Conservation (phyloP, 2,329 filamentous ascomycete genomes). For the Stenocarpella maydis region DNA sequence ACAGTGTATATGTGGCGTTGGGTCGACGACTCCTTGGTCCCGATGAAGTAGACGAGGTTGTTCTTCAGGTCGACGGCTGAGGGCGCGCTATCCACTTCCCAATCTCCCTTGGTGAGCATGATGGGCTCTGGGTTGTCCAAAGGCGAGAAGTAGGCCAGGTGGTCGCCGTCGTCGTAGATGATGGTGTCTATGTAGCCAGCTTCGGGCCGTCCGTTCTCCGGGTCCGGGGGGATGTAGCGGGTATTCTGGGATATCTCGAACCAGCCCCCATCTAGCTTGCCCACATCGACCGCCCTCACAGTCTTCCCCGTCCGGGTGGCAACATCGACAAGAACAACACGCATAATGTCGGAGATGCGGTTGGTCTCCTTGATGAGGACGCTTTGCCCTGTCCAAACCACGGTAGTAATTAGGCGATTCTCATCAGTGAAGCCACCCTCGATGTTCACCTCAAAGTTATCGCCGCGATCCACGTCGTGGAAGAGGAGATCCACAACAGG, state of each 20-base stretch:
- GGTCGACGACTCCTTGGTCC: conserved; percentile 85
- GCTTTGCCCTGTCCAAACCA: conserved; percentile 87
- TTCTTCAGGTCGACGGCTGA: conserved; percentile 84
- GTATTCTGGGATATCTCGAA: conserved; percentile 92
- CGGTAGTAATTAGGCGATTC: conserved; percentile 89
- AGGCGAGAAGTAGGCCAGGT: conserved; percentile 92
- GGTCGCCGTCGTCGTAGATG: conserved; percentile 86
- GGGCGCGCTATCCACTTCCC: conserved; percentile 90
- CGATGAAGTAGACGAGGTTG: conserved; percentile 90
- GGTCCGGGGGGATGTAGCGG: conserved; percentile 84
- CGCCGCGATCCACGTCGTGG: conserved; percentile 80
- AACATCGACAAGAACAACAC: conserved; percentile 86
- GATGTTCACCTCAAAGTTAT: conserved; percentile 82
- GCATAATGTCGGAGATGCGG: conserved; percentile 89
- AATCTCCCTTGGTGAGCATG: conserved; percentile 86
- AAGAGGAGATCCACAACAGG: conserved; percentile 88
- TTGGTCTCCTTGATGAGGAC: conserved; percentile 93
- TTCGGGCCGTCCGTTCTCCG: conserved; percentile 74
- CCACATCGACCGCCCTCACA: conserved; percentile 81
- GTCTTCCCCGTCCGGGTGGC: conserved; percentile 75
- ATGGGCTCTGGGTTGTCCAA: conserved; percentile 83
- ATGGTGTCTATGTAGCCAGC: conserved; percentile 95
- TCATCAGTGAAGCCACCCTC: conserved; percentile 80
- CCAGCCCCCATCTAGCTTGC: conserved; percentile 93
- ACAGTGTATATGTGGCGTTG: conserved; percentile 94